Evolutionary conservation across 805 yeast genomes (phyloP).

Genomic region (Hanseniaspora valbyensis): DNA sequence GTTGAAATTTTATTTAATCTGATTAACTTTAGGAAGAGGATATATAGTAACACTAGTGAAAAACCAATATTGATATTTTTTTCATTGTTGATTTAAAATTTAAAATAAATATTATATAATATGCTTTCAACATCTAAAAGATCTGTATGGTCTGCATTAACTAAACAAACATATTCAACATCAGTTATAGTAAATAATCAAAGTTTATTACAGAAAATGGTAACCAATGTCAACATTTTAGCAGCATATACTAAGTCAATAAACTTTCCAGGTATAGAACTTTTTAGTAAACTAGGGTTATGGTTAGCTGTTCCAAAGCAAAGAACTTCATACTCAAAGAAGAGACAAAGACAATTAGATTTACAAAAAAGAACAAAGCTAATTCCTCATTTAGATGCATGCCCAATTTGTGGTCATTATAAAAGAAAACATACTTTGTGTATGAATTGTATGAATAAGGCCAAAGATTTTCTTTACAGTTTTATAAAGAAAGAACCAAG

Average conservation of each 20-base stretch:
- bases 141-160: not conserved
- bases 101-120: too few species aligned
- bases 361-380: slow-evolving; percentile 73
- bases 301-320: slow-evolving; percentile 87
- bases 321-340: slow-evolving; percentile 77
- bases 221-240: not conserved
- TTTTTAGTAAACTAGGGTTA: slow-evolving; percentile 56
- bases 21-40: too few species aligned
- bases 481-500: slow-evolving; percentile 6
- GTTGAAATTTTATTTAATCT: too few species aligned
- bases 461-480: slow-evolving; percentile 22
- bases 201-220: not conserved
- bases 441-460: slow-evolving; percentile 55
- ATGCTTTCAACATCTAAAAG: not conserved
- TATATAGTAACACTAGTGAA: too few species aligned
- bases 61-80: too few species aligned
- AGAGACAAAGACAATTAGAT: slow-evolving; percentile 71
- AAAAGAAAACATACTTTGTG: slow-evolving; percentile 86
- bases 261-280: slow-evolving; percentile 22
- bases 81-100: too few species aligned
- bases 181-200: not conserved
- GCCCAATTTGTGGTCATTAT: slow-evolving; percentile 91
- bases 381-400: slow-evolving; percentile 66
- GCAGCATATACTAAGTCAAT: slow-evolving; percentile 16
- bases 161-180: not conserved